Conservation (phyloP, 495 filamentous ascomycete genomes). For the Articulospora tetracladia region DNA sequence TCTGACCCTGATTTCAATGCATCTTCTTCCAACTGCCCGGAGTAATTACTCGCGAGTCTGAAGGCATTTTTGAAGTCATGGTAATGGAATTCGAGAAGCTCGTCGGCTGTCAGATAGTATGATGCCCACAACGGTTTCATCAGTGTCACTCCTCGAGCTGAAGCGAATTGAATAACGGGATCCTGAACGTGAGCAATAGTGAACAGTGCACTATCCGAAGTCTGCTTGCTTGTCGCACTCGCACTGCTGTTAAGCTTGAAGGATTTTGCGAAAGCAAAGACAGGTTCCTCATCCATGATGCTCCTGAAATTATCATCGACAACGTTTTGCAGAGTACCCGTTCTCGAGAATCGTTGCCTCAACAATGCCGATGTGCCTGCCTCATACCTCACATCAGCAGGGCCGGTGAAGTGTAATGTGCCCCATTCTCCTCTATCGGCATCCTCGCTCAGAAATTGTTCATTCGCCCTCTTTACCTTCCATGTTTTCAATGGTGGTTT, state of each 20-base stretch:
- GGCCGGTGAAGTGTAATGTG: slow-evolving; percentile 70
- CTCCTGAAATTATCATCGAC: slow-evolving; percentile 62
- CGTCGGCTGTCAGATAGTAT: slow-evolving; percentile 59
- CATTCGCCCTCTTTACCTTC: slow-evolving; percentile 57
- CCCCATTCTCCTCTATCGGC: slow-evolving; percentile 87
- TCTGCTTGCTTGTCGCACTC: slow-evolving; percentile 16
- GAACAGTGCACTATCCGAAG: slow-evolving; percentile 60
- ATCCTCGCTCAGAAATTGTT: slow-evolving; percentile 71
- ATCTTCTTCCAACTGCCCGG: slow-evolving; percentile 69
- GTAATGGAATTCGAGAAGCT: slow-evolving; percentile 72
- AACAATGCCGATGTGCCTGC: slow-evolving; percentile 65
- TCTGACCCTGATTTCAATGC: slow-evolving; percentile 64
- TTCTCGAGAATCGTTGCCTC: slow-evolving; percentile 68
- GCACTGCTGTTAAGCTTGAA: slow-evolving; percentile 48
- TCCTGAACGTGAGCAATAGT: slow-evolving; percentile 82
- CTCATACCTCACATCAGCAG: slow-evolving; percentile 60
- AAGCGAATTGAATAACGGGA: slow-evolving; percentile 82
- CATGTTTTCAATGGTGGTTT: slow-evolving; percentile 42
- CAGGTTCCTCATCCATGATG: slow-evolving; percentile 81
- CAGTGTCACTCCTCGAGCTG: slow-evolving; percentile 70
- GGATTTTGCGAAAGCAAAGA: slow-evolving; percentile 86
- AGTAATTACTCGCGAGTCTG: slow-evolving; percentile 70
- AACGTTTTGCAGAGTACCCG: slow-evolving; percentile 58
- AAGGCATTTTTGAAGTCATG: slow-evolving; percentile 63
- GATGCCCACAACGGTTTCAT: slow-evolving; percentile 89